phyloP scores from a whole-genome alignment of 2,329 filamentous ascomycete genomes.

The Colletotrichum falcatum region DNA sequence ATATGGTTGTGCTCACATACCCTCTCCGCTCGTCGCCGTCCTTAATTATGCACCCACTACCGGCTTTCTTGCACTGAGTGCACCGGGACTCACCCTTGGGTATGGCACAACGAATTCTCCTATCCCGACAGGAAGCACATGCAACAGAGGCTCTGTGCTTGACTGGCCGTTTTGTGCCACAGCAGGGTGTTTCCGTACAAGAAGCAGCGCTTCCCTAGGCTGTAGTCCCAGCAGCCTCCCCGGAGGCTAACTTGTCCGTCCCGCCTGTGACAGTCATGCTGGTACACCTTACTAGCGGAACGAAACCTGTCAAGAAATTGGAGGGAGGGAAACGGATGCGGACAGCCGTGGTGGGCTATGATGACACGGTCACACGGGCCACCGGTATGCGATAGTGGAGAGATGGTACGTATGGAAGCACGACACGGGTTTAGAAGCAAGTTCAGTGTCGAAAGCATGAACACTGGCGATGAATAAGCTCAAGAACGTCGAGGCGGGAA shows the following conservation, averaged over 20 bases:
- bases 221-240: conserved; percentile 45
- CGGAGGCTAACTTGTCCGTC: conserved; percentile 31
- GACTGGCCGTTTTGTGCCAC: conserved; percentile 52
- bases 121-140: conserved; percentile 64
- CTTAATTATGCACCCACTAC: conserved; percentile 65
- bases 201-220: conserved; percentile 52
- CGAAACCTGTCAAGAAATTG: neutral
- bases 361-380: too few species aligned
- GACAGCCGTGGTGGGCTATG: neutral
- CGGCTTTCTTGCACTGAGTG: conserved; percentile 64
- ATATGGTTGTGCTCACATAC: conserved; percentile 47
- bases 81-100: conserved; percentile 63
- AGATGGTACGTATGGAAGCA: neutral
- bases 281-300: neutral
- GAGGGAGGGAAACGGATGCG: too few species aligned
- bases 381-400: neutral
- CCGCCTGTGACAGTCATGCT: conserved; percentile 14
- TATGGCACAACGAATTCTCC: conserved; percentile 63
- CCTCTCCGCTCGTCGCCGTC: conserved; percentile 68
- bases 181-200: conserved; percentile 45
- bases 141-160: conserved; percentile 65
- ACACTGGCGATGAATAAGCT: neutral
- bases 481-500: conserved; percentile 2
- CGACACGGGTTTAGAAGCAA: neutral
- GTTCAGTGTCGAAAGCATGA: neutral